Evolutionary conservation across 2,329 filamentous ascomycete genomes (phyloP), one percentile per base, ranked within the genome.

Genomic region (Phaeoacremonium minimum): DNA sequence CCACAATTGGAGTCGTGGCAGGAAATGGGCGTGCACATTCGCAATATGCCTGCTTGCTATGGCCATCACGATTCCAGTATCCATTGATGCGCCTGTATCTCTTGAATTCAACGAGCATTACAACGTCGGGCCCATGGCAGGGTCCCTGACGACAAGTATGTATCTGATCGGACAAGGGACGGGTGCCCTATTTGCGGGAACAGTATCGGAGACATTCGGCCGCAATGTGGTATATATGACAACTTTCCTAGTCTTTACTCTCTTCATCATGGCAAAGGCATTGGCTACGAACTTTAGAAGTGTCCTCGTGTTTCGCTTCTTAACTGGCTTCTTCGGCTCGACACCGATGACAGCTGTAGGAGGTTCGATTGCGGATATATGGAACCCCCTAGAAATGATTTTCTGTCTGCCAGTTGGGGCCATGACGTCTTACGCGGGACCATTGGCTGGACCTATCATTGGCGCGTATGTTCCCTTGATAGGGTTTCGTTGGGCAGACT

Each of bases 151-250:
- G 7, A 45, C 58, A 7, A 56, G 50, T n/a, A 33, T 65, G 8
- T 66, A 56, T 37, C 48, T 66, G 5, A 43, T 64, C 13, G 63
- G 61, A 2, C 51, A 63, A 22, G 61, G 55, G 4, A 41, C 53
- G 13, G 63, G 62, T 5, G 55, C 61, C 4, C 45, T 63, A 3
- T 52, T 63, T 19, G 53, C 58, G 7, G 60, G 58, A 3, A 61
- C 63, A 1, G 50, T 63, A 6, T 62, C 60, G 1, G 63, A 66
- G 43, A 60, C 58, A 1, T 50, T 61, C 32, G 22, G 22, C 9
- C 22, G 68, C 40, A 64, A 64, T 17, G 48, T 50, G 5, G 55
- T 67, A 3, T 70, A 68, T 37, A 51, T 55, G 6, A 45, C 46
- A 2, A 61, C 60, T 6, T 55, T 69, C 42, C 44, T 53, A 0